These are phyloP conservation scores for Lentinula raphanica DNA, from an alignment of 768 basidiomycete genomes.

Conservation along the genomic window DNA sequence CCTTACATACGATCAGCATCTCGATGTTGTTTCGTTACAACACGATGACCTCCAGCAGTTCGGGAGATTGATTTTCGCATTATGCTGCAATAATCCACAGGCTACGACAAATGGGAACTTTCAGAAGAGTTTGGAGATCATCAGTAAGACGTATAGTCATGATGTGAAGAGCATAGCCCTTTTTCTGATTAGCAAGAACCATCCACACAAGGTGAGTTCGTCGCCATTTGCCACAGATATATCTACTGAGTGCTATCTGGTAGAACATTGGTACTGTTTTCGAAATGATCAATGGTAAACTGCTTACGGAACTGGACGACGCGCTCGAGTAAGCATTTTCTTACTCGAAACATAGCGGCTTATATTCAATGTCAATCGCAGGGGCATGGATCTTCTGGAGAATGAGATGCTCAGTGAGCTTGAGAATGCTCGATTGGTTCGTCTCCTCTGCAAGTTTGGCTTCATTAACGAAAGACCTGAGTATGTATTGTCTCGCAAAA, in stretches of 20 bases:
- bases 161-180: slow-evolving; percentile 80
- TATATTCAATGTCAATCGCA: slow-evolving; percentile 23
- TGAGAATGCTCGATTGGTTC: slow-evolving; percentile 89
- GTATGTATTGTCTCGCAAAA: slow-evolving; percentile 40
- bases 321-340: slow-evolving; percentile 66
- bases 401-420: slow-evolving; percentile 81
- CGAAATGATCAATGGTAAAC: slow-evolving; percentile 68
- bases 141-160: slow-evolving; percentile 67
- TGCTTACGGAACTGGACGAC: slow-evolving; percentile 80
- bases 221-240: background rate
- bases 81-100: slow-evolving; percentile 67
- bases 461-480: slow-evolving; percentile 99
- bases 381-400: slow-evolving; percentile 79
- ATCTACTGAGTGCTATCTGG: background rate
- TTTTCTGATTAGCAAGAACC: slow-evolving; percentile 71
- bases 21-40: slow-evolving; percentile 56
- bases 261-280: slow-evolving; percentile 78
- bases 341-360: background rate
- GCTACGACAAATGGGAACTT: slow-evolving; percentile 59
- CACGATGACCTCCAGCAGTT: slow-evolving; percentile 89
- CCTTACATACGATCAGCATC: slow-evolving; percentile 65
- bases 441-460: slow-evolving; percentile 88
- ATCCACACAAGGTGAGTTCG: slow-evolving; percentile 50
- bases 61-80: slow-evolving; percentile 73
- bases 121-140: slow-evolving; percentile 68